Evolutionary conservation across 1,139 yeast species (phyloP), one percentile per base, ranked within the genome.

Genomic region (Suhomyces ambrosiae): DNA sequence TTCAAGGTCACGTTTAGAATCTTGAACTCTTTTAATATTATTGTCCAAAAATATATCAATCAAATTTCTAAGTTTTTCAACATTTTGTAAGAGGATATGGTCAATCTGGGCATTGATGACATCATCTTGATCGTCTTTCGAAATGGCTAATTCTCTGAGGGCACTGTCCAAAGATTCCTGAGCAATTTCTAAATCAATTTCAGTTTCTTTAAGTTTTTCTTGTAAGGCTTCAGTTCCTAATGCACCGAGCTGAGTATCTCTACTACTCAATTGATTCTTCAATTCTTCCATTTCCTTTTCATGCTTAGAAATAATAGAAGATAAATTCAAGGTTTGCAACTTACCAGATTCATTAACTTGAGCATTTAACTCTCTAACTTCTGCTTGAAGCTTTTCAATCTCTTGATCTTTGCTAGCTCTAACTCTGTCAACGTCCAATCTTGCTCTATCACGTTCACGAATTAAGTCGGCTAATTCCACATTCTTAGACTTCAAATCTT

Each of bases 401-500:
- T 83, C 87, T 48, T 72, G 80, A 43, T 79, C 82, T 48, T 82
- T 82, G 22, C 76, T 67, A 11, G 86, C 90, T 51, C 76, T 80
- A 15, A 79, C 61, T 50, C 89, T 76, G 50, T 88, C 96, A 37
- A 87, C 65, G 43, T 88, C 96, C 48, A 87, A 71, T 55, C 94
- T 76, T 1, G 96, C 95, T 41, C 95, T 74, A 55, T 89, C 97
- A 46, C 97, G 80, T 57, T 89, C 96, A 45, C 95, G 77, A 43
- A 88, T 88, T 53, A 89, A 73, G 53, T 88, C 96, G 1, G 96
- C 96, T 48, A 89, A 72, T 59, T 89, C 96, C 37, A 88, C 73
- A 56, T 87, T 89, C 64, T 89, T 89, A 11, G 92, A 76, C 58
- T 86, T 87, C 60, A 88, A 67, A 45, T 88, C 96, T 45, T 86